Evolutionary conservation across 2,329 filamentous ascomycete genomes (phyloP).

Genomic region (Curvularia spicifera): DNA sequence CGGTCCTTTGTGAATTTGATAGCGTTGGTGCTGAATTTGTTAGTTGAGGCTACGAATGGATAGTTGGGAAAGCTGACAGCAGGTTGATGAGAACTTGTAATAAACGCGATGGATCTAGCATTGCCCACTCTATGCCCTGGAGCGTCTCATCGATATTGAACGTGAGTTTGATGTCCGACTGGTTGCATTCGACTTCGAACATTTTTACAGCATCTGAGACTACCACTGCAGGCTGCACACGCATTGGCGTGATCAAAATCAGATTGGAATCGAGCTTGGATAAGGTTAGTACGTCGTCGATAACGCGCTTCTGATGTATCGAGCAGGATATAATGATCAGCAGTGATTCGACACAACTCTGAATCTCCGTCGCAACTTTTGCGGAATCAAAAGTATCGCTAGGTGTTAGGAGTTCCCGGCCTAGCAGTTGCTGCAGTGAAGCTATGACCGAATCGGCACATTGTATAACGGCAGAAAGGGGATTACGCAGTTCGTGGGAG

Average conservation of each 20-base stretch:
- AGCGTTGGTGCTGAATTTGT: conserved; percentile 36
- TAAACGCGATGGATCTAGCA: conserved; percentile 39
- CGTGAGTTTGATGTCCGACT: conserved; percentile 48
- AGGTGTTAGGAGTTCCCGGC: conserved; percentile 5
- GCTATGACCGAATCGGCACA: conserved; percentile 52
- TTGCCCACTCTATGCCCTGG: conserved; percentile 47
- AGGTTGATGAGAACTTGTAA: conserved; percentile 40
- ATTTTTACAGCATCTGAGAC: conserved; percentile 38
- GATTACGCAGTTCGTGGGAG: conserved; percentile 48
- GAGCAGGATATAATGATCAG: conserved; percentile 48
- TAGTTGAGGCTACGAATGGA: conserved; percentile 25
- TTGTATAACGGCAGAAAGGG: conserved; percentile 50
- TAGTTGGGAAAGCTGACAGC: conserved; percentile 34
- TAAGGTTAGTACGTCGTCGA: conserved; percentile 52
- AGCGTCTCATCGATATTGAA: conserved; percentile 48
- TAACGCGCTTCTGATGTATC: conserved; percentile 49
- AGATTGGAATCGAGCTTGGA: conserved; percentile 41
- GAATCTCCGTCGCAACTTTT: conserved; percentile 27
- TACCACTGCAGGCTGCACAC: conserved; percentile 27
- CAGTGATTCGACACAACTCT: conserved; percentile 39
- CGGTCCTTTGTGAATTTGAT: conserved; percentile 49
- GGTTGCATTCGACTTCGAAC: conserved; percentile 38
- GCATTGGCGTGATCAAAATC: conserved; percentile 35
- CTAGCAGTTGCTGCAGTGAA: conserved; percentile 30
- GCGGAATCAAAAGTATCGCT: conserved; percentile 8